These are phyloP conservation scores for Podaxis sp. DNA, from an alignment of 768 basidiomycete species.

Conservation along the genomic window DNA sequence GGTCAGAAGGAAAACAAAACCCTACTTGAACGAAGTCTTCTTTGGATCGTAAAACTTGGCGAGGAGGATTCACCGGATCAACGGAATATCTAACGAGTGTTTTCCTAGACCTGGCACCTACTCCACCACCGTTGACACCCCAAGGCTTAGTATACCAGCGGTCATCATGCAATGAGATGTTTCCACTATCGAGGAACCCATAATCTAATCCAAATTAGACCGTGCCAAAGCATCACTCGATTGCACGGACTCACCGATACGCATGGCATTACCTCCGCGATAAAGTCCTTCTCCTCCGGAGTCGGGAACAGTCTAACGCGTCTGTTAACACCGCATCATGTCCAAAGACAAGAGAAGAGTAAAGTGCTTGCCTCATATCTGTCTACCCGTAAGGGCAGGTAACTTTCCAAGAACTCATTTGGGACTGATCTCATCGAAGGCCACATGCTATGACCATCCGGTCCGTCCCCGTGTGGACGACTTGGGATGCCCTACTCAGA, in stretches of 20 bases:
- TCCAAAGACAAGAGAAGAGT: neutral
- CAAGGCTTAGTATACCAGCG: constrained; percentile 30
- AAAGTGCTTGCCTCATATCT: constrained; percentile 15
- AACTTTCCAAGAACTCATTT: constrained; percentile 25
- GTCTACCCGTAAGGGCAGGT: constrained; percentile 24
- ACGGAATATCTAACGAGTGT: constrained; percentile 19
- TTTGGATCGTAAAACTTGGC: constrained; percentile 21
- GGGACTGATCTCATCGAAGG: constrained; percentile 28
- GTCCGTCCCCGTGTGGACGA: constrained; percentile 20
- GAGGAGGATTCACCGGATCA: constrained; percentile 17
- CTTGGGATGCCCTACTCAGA: constrained; percentile 17
- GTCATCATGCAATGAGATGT: constrained; percentile 27
- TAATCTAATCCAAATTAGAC: constrained; percentile 17
- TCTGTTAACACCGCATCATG: neutral
- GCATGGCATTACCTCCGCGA: constrained; percentile 28
- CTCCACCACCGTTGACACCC: constrained; percentile 28
- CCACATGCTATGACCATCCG: constrained; percentile 27
- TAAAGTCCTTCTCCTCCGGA: constrained; percentile 26
- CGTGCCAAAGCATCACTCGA: neutral
- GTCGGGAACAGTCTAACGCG: constrained; percentile 19
- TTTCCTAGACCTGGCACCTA: constrained; percentile 22
- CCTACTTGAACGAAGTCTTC: constrained; percentile 21
- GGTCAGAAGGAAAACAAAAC: neutral
- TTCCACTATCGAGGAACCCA: constrained; percentile 23
- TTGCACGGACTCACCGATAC: constrained; percentile 17